phyloP scores from a whole-genome alignment of 2,329 filamentous ascomycete species.

The Sporothrix luriei region DNA sequence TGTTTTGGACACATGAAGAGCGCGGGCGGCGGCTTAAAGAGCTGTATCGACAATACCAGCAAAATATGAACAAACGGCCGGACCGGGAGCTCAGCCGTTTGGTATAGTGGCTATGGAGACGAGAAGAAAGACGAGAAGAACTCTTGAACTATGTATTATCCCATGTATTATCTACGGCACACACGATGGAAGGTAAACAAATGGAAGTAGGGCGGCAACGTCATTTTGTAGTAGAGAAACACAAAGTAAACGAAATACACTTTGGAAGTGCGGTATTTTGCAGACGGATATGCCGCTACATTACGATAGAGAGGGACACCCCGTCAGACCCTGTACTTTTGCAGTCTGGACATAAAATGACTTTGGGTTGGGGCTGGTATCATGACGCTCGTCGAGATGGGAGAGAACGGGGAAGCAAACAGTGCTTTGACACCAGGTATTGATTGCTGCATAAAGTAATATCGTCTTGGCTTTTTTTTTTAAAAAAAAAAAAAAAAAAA shows the following conservation, averaged over 20 bases:
- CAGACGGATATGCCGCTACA: slow-evolving; percentile 7
- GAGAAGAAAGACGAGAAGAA: not conserved
- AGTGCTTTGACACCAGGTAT: not conserved
- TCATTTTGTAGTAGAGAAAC: not conserved
- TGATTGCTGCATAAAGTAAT: slow-evolving; percentile 2
- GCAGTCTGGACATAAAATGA: not conserved
- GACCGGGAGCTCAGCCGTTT: slow-evolving; percentile 11
- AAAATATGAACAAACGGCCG: slow-evolving; percentile 26
- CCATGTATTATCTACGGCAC: not conserved
- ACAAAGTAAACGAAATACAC: not conserved
- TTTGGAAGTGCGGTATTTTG: not conserved
- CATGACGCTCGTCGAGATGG: not conserved
- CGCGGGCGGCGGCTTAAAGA: slow-evolving; percentile 47
- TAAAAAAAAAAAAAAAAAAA: no score
- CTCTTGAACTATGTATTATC: no score
- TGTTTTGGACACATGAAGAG: slow-evolving; percentile 30
- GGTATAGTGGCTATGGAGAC: not conserved
- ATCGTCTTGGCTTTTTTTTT: slow-evolving; percentile 18
- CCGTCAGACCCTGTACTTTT: not conserved
- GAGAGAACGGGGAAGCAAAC: not conserved
- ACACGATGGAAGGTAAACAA: not conserved
- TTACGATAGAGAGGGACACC: not conserved
- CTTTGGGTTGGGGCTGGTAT: no score
- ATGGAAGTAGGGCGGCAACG: not conserved
- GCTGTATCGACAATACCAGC: slow-evolving; percentile 39